Percentiles rank a stretch among this genome's conserved stretches.
Conservation (phyloP, 495 filamentous ascomycete species). For the Pseudevernia furfuracea region DNA sequence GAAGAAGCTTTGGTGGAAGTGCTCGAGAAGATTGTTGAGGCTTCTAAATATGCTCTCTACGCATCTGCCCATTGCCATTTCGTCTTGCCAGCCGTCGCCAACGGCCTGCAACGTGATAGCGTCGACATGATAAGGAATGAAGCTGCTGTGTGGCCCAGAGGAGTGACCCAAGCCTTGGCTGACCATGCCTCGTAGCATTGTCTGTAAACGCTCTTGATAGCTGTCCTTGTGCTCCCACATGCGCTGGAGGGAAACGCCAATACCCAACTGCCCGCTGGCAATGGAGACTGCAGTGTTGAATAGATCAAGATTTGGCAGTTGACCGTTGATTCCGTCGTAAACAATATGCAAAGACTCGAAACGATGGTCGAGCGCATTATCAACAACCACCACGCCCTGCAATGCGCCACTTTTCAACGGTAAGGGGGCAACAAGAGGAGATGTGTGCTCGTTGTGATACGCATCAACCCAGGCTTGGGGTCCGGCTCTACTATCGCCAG, state of each 20-base stretch:
- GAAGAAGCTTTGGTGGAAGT: slow-evolving; percentile 98
- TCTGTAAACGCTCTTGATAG: slow-evolving; percentile 75
- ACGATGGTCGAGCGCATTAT: slow-evolving; percentile 75
- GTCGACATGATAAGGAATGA: slow-evolving; percentile 97
- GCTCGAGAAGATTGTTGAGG: slow-evolving; percentile 91
- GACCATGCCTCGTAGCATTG: slow-evolving; percentile 89
- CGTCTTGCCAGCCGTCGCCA: slow-evolving; percentile 90
- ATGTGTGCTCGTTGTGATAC: slow-evolving; percentile 80
- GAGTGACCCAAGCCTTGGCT: slow-evolving; percentile 84
- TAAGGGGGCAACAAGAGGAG: slow-evolving; percentile 60
- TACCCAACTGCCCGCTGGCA: slow-evolving; percentile 86
- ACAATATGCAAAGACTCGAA: slow-evolving; percentile 84
- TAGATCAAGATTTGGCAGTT: slow-evolving; percentile 89
- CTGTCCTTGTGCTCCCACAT: slow-evolving; percentile 77
- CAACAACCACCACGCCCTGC: slow-evolving; percentile 87
- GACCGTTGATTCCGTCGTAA: slow-evolving; percentile 95
- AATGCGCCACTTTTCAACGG: slow-evolving; percentile 87
- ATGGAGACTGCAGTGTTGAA: slow-evolving; percentile 90
- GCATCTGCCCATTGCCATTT: slow-evolving; percentile 86
- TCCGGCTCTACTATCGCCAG: slow-evolving; percentile 79
- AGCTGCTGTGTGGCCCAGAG: slow-evolving; percentile 86
- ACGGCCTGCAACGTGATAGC: slow-evolving; percentile 86
- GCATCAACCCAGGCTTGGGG: slow-evolving; percentile 97
- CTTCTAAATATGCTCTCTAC: slow-evolving; percentile 85
- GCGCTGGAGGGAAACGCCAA: slow-evolving; percentile 71